Base-by-base conservation (phyloP, 345 rosid genomes). In the Eutrema heterophyllum region DNA sequence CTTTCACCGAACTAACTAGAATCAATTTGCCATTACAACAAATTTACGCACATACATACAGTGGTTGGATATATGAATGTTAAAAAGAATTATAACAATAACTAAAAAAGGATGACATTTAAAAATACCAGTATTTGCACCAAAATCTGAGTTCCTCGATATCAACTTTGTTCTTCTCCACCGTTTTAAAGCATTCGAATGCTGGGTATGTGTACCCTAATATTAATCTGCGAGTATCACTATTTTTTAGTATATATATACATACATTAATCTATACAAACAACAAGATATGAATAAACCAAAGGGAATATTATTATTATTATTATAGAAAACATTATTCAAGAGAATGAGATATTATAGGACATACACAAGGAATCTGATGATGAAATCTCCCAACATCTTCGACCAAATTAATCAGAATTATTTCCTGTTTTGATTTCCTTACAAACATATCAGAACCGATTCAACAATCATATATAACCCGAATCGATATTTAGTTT, bases 201-300 rank as follows among this genome's bases (percentile, higher is more conserved):
- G 97, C 99, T 4, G 99, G 99, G 81, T 87, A 95, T 36, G 93
- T 90, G 80, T 87, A 92, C 71, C 99, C 99, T 57, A 95, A 75
- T 77, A 86, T 53, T 84, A 92, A 69, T 76, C 97, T 93, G 92
- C 46, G 21, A 78, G 15, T 7, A 10, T 43, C 38, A 76, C 48
- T 66, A 64, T 49, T 55, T 63, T 9, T 4, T 8, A 29, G 24
- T 0, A 49, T 6, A 32, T 7, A 30, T 26, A 40, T n/a, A 67
- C 5, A 33, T 18, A 63, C 26, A 36, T n/a, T 38, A n/a, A 41
- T 33, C 38, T 55, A 29, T 15, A 43, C 3, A 9, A 36, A 11
- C 56, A 51, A 51, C 46, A 51, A 51, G n/a, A 9, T n/a, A 10
- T 53, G 13, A 63, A 33, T 14, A 29, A 55, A 2, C 27, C 27